Evolutionary conservation across 495 filamentous ascomycete species (phyloP).

Genomic region (Lindgomyces ingoldianus): DNA sequence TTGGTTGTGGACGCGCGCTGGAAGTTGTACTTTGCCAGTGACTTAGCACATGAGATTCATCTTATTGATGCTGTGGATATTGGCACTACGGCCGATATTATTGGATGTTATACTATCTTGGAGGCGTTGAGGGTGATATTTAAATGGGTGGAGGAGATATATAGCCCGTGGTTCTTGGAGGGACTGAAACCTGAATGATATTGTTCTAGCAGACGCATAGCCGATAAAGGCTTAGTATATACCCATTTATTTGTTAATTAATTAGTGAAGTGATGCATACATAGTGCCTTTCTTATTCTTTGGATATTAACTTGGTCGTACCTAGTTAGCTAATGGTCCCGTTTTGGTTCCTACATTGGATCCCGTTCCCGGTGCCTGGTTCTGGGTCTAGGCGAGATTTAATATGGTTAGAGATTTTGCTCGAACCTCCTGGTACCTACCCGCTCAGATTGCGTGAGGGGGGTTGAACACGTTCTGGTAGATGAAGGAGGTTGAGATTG

Average conservation of each 20-base stretch:
- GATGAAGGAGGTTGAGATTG: not conserved
- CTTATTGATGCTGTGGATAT: conserved; percentile 34
- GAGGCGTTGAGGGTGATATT: conserved; percentile 19
- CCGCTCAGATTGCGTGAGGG: not conserved
- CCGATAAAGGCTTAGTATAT: not conserved
- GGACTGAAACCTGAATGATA: conserved; percentile 26
- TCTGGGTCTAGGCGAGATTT: too few species aligned
- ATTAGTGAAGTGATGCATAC: not conserved
- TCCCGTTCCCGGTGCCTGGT: too few species aligned
- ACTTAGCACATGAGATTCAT: conserved; percentile 27
- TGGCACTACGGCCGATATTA: conserved; percentile 25
- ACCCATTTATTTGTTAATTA: not conserved
- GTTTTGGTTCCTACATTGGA: not conserved
- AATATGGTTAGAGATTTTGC: too few species aligned
- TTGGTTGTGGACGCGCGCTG: conserved; percentile 26
- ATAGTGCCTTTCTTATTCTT: not conserved
- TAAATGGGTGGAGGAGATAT: conserved; percentile 21
- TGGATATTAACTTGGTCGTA: not conserved
- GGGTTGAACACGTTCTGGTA: not conserved
- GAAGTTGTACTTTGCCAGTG: conserved; percentile 29
- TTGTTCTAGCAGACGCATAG: not conserved
- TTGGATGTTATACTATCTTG: conserved; percentile 33
- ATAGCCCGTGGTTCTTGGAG: conserved; percentile 20
- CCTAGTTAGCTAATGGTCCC: not conserved
- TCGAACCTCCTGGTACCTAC: too few species aligned